Conservation (phyloP, 2,329 filamentous ascomycete genomes). For the Metarhizium guizhouense region DNA sequence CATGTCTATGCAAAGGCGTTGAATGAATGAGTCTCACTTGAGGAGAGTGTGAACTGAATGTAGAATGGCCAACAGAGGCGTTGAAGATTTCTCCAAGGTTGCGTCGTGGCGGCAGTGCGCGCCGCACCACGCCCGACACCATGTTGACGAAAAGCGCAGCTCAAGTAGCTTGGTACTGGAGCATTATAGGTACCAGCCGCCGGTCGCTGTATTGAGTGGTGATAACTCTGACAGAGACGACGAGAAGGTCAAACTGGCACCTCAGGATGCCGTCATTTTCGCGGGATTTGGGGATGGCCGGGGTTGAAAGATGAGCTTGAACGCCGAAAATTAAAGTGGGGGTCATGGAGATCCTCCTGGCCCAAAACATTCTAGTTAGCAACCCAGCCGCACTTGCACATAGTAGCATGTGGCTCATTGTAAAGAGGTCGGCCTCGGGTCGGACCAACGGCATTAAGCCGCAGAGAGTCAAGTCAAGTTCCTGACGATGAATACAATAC, state of each 20-base stretch:
- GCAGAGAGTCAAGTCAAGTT: too few species aligned
- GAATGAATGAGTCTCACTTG: not conserved
- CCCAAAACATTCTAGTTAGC: not conserved
- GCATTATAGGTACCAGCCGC: conserved; percentile 18
- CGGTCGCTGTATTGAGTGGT: conserved; percentile 1
- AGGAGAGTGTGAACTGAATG: conserved; percentile 12
- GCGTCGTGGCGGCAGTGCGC: conserved; percentile 39
- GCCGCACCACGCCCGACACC: conserved; percentile 40
- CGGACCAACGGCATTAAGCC: not conserved
- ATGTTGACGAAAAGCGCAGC: conserved; percentile 25
- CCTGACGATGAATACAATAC: too few species aligned
- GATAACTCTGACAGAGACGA: conserved; percentile 1
- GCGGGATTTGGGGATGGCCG: conserved; percentile 21
- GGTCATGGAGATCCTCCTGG: not conserved
- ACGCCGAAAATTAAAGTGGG: not conserved
- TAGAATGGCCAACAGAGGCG: conserved; percentile 9
- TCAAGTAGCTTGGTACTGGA: conserved; percentile 13
- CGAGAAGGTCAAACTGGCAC: conserved; percentile 8
- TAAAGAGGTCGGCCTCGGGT: conserved; percentile 3
- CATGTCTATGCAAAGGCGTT: not conserved
- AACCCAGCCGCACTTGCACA: too few species aligned
- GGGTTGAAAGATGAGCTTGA: not conserved
- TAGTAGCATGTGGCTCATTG: not conserved
- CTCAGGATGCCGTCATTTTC: conserved; percentile 24
- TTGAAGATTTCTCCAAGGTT: conserved; percentile 20